phyloP scores from a whole-genome alignment of 345 rosid genomes.

The Hirschfeldia incana region DNA sequence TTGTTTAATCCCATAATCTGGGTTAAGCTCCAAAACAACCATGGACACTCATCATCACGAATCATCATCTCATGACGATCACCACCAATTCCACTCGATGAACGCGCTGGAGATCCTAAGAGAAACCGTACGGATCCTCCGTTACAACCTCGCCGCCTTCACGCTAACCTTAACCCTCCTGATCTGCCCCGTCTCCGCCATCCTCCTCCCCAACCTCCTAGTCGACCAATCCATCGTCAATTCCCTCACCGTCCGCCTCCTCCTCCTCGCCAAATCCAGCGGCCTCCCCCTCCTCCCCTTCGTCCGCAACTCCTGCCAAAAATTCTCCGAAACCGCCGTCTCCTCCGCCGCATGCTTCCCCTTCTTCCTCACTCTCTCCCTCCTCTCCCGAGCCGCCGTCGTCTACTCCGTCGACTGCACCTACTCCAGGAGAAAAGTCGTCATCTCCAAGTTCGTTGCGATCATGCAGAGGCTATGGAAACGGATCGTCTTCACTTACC shows the following conservation, averaged over 20 bases:
- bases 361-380: slow-evolving; percentile 58
- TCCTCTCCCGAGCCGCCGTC: slow-evolving; percentile 70
- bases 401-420: slow-evolving; percentile 85
- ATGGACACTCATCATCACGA: slow-evolving; percentile 48
- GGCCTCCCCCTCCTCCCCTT: slow-evolving; percentile 74
- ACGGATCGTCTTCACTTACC: slow-evolving; percentile 61
- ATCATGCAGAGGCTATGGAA: slow-evolving; percentile 63
- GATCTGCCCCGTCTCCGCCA: slow-evolving; percentile 81
- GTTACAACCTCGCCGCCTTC: slow-evolving; percentile 65
- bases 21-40: slow-evolving; percentile 37
- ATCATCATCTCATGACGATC: background rate
- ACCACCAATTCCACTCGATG: slow-evolving; percentile 57
- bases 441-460: slow-evolving; percentile 49
- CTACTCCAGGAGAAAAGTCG: slow-evolving; percentile 57
- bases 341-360: slow-evolving; percentile 79
- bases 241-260: slow-evolving; percentile 56
- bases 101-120: slow-evolving; percentile 84
- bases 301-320: slow-evolving; percentile 61
- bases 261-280: slow-evolving; percentile 66
- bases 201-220: slow-evolving; percentile 62
- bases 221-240: slow-evolving; percentile 68
- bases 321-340: slow-evolving; percentile 65
- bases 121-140: slow-evolving; percentile 82
- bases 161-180: slow-evolving; percentile 57
- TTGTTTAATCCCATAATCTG: slow-evolving; percentile 10